phyloP scores from a whole-genome alignment of 2,329 filamentous ascomycete species.

The Cordyceps cateniannulata region DNA sequence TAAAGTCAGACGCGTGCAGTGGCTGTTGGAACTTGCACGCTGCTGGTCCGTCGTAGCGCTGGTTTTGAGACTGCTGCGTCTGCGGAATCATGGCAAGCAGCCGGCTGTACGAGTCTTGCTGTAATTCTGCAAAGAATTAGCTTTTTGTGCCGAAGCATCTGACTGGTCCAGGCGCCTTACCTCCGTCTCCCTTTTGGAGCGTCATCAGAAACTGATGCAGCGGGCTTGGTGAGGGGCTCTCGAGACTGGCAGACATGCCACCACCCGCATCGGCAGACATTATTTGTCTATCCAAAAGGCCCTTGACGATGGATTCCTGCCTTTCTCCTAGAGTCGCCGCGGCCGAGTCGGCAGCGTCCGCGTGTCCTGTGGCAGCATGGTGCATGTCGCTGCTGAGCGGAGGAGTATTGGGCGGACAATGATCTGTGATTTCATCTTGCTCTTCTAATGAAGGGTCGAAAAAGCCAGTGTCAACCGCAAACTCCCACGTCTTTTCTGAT shows the following conservation, averaged over 20 bases:
- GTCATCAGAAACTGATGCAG: background rate
- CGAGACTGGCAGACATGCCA: background rate
- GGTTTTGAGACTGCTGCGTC: background rate
- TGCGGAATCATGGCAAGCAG: background rate
- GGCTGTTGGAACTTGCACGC: background rate
- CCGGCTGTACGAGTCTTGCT: slow-evolving; percentile 4
- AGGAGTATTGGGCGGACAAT: background rate
- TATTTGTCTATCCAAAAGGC: background rate
- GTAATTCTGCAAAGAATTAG: background rate
- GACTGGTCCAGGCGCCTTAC: background rate
- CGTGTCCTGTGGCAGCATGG: background rate
- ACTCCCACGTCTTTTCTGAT: background rate
- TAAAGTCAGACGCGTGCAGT: background rate
- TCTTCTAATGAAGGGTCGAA: background rate
- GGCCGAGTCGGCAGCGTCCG: background rate
- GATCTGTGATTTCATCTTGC: background rate
- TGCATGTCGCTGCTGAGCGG: background rate
- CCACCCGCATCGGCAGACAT: background rate
- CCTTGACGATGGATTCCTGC: background rate
- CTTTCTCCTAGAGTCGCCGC: background rate
- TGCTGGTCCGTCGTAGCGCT: background rate
- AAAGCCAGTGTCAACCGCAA: background rate
- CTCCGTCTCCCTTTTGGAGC: background rate
- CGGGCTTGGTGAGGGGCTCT: background rate
- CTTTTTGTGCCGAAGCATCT: background rate